Evolutionary conservation across 192 early-diverging fungal species (phyloP).

Genomic region (Phycomyces blakesleeanus): DNA sequence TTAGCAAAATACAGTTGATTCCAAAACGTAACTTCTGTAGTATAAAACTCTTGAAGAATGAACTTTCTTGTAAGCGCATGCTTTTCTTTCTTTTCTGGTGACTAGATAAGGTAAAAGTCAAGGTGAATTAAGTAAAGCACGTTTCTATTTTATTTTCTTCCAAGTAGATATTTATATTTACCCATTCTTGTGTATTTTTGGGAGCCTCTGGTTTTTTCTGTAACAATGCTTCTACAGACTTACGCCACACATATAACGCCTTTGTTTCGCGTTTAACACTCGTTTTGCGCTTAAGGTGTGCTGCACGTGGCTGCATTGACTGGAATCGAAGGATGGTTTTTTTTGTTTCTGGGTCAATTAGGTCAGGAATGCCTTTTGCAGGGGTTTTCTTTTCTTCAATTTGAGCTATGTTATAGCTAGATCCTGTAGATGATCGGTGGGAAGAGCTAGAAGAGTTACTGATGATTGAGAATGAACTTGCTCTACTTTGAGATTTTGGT

Average conservation of each 20-base stretch:
- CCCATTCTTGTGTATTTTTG: neutral
- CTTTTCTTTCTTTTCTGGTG: constrained; percentile 7
- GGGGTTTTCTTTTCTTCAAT: too few relatives aligned
- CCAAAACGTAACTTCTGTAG: constrained; percentile 31
- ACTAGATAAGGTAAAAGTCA: constrained; percentile 1
- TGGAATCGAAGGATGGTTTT: constrained; percentile 4
- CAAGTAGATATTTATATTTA: too few relatives aligned
- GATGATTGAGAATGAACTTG: too few relatives aligned
- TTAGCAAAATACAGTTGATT: constrained; percentile 43
- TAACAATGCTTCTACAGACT: constrained; percentile 1
- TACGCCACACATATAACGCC: constrained; percentile 14
- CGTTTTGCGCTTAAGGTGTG: neutral
- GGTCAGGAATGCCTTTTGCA: neutral
- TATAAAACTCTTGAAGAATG: constrained; percentile 31
- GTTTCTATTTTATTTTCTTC: neutral
- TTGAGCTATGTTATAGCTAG: too few relatives aligned
- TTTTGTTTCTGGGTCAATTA: constrained; percentile 2
- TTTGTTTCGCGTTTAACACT: constrained; percentile 11
- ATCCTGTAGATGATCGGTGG: too few relatives aligned
- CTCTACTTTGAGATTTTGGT: too few relatives aligned
- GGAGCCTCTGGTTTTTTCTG: neutral
- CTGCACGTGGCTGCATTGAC: constrained; percentile 7
- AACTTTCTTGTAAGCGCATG: constrained; percentile 16
- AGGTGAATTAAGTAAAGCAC: neutral
- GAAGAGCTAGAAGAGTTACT: too few relatives aligned